These are phyloP conservation scores for Populus davidiana DNA, from an alignment of 345 rosid species.

Conservation along the genomic window DNA sequence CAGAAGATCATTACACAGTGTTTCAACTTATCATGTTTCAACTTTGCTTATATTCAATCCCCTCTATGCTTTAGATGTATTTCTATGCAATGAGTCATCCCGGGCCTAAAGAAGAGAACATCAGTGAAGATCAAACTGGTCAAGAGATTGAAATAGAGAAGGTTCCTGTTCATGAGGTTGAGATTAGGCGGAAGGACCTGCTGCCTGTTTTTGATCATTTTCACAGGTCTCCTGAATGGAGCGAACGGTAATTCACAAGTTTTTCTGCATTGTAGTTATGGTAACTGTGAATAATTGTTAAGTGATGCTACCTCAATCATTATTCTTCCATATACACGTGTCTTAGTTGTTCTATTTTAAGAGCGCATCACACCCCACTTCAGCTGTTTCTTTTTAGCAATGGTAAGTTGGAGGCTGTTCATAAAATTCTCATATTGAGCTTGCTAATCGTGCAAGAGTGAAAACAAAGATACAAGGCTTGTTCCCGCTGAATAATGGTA, in stretches of 20 bases:
- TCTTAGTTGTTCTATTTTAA: background rate
- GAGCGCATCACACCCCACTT: background rate
- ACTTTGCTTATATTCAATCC: conserved; percentile 14
- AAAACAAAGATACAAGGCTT: background rate
- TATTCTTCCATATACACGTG: background rate
- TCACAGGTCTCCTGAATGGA: conserved; percentile 53
- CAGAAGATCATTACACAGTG: conserved; percentile 1
- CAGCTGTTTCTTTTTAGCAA: background rate
- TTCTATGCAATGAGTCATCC: conserved; percentile 54
- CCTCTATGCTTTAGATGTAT: conserved; percentile 47
- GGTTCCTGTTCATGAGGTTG: conserved; percentile 59
- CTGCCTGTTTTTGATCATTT: conserved; percentile 80
- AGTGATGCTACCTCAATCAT: background rate
- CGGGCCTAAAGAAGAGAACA: conserved; percentile 25
- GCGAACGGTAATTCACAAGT: conserved; percentile 44
- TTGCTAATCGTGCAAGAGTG: background rate
- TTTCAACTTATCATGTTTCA: background rate
- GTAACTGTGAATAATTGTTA: background rate
- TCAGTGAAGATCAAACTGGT: conserved; percentile 27
- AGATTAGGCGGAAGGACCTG: conserved; percentile 70
- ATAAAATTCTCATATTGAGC: background rate
- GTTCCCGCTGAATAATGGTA: background rate
- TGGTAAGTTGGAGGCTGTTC: background rate
- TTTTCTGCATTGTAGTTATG: background rate
- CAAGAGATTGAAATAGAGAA: conserved; percentile 83